phyloP scores from a whole-genome alignment of 2,329 filamentous ascomycete species.

The Aspergillus pseudoviridinutans region DNA sequence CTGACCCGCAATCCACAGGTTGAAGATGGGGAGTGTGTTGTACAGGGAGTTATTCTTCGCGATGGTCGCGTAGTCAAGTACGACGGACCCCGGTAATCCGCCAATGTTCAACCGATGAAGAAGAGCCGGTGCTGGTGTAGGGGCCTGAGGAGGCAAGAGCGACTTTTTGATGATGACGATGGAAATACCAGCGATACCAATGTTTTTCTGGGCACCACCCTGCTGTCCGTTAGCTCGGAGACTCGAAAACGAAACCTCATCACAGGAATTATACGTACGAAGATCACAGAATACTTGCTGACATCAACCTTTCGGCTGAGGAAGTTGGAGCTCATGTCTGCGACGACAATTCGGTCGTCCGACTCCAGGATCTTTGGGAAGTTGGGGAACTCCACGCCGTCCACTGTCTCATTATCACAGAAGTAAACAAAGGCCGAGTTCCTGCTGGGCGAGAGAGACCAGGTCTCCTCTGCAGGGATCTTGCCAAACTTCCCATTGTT shows the following conservation, averaged over 20 bases:
- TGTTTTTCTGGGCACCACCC: constrained; percentile 86
- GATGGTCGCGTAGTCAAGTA: constrained; percentile 73
- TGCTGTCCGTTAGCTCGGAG: constrained; percentile 20
- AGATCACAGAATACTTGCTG: constrained; percentile 75
- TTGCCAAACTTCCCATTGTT: constrained; percentile 80
- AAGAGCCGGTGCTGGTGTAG: constrained; percentile 64
- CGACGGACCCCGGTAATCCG: constrained; percentile 62
- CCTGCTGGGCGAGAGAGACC: constrained; percentile 57
- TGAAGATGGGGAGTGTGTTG: constrained; percentile 93
- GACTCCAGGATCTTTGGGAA: constrained; percentile 63
- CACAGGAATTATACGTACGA: constrained; percentile 52
- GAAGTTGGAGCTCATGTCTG: constrained; percentile 94
- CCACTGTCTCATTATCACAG: constrained; percentile 77
- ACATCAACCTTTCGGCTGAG: constrained; percentile 75
- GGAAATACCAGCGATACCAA: constrained; percentile 80
- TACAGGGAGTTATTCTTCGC: constrained; percentile 94
- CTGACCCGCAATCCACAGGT: constrained; percentile 84
- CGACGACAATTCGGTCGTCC: constrained; percentile 71
- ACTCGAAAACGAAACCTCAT: background rate
- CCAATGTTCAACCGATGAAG: constrained; percentile 73
- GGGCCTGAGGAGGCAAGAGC: constrained; percentile 64
- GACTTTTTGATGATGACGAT: constrained; percentile 80
- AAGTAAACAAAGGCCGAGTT: constrained; percentile 75
- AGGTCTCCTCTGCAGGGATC: constrained; percentile 73
- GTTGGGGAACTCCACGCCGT: constrained; percentile 81